phyloP scores from a whole-genome alignment of 306 rosid species.

The Nissolia schottii region DNA sequence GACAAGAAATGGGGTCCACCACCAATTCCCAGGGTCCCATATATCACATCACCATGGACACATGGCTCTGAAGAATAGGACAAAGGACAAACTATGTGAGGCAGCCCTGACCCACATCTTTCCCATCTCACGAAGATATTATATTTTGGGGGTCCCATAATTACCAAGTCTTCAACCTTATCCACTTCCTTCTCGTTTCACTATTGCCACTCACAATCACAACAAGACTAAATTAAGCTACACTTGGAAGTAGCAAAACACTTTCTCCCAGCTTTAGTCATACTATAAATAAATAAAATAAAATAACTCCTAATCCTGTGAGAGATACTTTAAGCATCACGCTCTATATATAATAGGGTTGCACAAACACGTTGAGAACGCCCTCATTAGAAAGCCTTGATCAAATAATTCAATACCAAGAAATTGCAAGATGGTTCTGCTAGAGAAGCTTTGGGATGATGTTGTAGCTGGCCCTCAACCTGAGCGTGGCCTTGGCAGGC shows the following conservation, averaged over 20 bases:
- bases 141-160: slow-evolving; percentile 29
- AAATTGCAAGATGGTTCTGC: slow-evolving; percentile 48
- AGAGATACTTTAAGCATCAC: slow-evolving; percentile 37
- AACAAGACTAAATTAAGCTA: neutral
- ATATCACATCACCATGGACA: neutral
- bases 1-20: slow-evolving; percentile 4
- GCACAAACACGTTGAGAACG: neutral
- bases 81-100: slow-evolving; percentile 19
- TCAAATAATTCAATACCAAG: neutral
- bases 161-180: slow-evolving; percentile 50
- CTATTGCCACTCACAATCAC: slow-evolving; percentile 14
- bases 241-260: slow-evolving; percentile 29
- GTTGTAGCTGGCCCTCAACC: slow-evolving; percentile 82
- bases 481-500: slow-evolving; percentile 73
- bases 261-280: neutral
- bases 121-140: slow-evolving; percentile 19
- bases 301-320: neutral
- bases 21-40: neutral
- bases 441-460: slow-evolving; percentile 94
- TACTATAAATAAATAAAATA: neutral
- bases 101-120: neutral
- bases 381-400: neutral
- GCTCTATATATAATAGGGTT: slow-evolving; percentile 21
- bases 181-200: slow-evolving; percentile 19
- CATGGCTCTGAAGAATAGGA: slow-evolving; percentile 34